These are phyloP conservation scores for Lyophyllum semitale DNA, from an alignment of 768 basidiomycete species.

Conservation along the genomic window DNA sequence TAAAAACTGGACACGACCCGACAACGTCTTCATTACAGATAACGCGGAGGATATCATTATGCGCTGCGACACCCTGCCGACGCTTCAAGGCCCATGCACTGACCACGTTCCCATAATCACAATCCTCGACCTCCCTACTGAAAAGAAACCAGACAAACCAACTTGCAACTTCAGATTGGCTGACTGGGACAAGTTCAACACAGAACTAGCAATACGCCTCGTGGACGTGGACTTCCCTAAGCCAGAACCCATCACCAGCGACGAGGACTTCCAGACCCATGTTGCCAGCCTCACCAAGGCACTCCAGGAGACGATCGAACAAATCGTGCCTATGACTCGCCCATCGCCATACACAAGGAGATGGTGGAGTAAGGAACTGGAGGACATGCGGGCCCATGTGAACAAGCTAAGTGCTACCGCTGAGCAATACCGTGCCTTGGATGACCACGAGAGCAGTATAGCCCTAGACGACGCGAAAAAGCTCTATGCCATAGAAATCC, in stretches of 20 bases:
- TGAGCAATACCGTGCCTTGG: background rate
- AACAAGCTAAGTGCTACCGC: background rate
- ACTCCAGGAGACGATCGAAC: conserved; percentile 1
- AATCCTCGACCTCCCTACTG: conserved; percentile 14
- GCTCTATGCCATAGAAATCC: background rate
- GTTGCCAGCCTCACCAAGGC: background rate
- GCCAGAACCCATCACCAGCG: conserved; percentile 19
- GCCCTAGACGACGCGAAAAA: background rate
- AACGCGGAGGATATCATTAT: conserved; percentile 15
- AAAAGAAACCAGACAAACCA: background rate
- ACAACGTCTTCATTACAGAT: conserved; percentile 33
- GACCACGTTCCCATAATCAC: conserved; percentile 36
- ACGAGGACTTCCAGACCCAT: conserved; percentile 13
- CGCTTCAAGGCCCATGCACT: conserved; percentile 19
- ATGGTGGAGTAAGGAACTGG: conserved; percentile 5
- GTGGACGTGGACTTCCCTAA: conserved; percentile 19
- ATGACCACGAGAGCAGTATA: background rate
- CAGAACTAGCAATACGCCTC: conserved; percentile 9
- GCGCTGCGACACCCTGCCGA: conserved; percentile 17
- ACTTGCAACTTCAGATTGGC: conserved; percentile 21
- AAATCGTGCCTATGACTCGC: background rate
- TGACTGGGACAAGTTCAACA: conserved; percentile 28
- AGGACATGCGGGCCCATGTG: background rate
- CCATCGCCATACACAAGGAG: background rate
- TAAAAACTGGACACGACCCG: conserved; percentile 32